These are phyloP conservation scores for Phytopythium boreale DNA, from an alignment of 352 stramenopile species.

Conservation along the genomic window DNA sequence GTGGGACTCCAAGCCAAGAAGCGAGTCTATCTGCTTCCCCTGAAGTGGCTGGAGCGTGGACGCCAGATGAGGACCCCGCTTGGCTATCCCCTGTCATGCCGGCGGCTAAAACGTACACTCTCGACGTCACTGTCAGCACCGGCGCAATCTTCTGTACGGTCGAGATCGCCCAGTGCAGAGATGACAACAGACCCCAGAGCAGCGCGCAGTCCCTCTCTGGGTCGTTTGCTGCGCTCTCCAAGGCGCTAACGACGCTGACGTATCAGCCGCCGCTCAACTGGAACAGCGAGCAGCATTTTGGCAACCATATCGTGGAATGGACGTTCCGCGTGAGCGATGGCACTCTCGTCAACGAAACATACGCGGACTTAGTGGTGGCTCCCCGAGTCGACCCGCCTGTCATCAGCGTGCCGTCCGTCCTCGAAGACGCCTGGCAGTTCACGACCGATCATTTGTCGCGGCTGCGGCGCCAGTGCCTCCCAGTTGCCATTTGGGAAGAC, in stretches of 20 bases:
- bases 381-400: constrained; percentile 35
- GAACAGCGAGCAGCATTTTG: constrained; percentile 29
- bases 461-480: constrained; percentile 35
- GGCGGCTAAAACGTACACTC: constrained; percentile 8
- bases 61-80: neutral
- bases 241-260: constrained; percentile 11
- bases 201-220: constrained; percentile 11
- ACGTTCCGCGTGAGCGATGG: constrained; percentile 32
- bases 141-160: constrained; percentile 14
- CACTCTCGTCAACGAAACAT: constrained; percentile 21
- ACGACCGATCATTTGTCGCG: constrained; percentile 42
- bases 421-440: constrained; percentile 23
- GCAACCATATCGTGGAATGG: constrained; percentile 37
- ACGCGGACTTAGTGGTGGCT: constrained; percentile 29
- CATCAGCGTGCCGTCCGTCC: constrained; percentile 29
- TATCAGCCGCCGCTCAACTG: constrained; percentile 51
- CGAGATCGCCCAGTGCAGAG: constrained; percentile 3
- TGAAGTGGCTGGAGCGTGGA: neutral
- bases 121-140: constrained; percentile 19
- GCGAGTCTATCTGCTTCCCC: neutral
- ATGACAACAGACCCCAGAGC: constrained; percentile 15
- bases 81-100: neutral
- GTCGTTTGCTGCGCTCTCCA: neutral
- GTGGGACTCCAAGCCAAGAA: constrained; percentile 9
- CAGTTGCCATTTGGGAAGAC: constrained; percentile 47